Evolutionary conservation across 2,329 filamentous ascomycete species (phyloP), one percentile per base, ranked within the genome.

Genomic region (Claviceps citrina): DNA sequence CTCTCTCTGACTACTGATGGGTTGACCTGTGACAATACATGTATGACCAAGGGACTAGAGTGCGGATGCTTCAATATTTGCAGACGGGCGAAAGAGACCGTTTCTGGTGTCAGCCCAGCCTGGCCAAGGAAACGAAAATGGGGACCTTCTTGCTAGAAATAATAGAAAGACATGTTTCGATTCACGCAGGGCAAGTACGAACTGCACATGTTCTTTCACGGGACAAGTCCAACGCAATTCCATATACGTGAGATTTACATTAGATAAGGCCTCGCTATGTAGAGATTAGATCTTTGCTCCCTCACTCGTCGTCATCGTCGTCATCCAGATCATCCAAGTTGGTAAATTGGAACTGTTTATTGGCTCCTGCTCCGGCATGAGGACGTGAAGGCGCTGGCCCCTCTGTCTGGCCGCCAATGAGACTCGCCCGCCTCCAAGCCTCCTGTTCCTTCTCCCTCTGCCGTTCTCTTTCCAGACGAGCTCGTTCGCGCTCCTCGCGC

Each of bases 331-430:
- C 69, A 45, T 71, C 65, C 48, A 68, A 53, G 40, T 63, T 69
- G 40, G 68, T 65, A 41, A 73, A 74, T 50, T 71, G 68, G 47
- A 73, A 74, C 59, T 74, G 70, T 53, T 67, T 68, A 54, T 63
- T 65, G 50, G 63, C 60, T 2, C 53, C 55, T 4, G 51, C 50
- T 4, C 49, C 51, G 10, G 56, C 46, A 12, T 44, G 44, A 6
- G 50, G 48, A 20, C 48, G 49, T 30, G 47, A 48, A n/a, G 50
- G 49, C 3, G 48, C 52, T 15, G 54, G 44, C 15, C 47, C 49
- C 15, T 48, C 50, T 19, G 50, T 36, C 31, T 49, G 46, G 3
- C 49, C 52, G 4, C 44, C 51, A 6, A 49, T 51, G 13, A 60
- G 46, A 39, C 62, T 66, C 7, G 54, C 60, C 15, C 61, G 56